phyloP scores from a whole-genome alignment of 1,139 yeast species.

The Pichia sp. region DNA sequence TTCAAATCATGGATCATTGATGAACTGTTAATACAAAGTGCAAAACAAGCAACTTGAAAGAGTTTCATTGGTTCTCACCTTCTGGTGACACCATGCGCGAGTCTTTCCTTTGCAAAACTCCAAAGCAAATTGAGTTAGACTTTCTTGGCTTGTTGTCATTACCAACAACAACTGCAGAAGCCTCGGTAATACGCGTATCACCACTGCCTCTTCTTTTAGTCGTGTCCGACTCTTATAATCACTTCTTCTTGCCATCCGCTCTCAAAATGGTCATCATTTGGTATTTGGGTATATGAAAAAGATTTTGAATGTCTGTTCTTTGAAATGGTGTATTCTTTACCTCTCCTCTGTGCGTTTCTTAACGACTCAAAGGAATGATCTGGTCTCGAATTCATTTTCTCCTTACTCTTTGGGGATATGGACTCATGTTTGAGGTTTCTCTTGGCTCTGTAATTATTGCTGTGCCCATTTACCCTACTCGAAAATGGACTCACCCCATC shows the following conservation, averaged over 20 bases:
- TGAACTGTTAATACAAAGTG: too few relatives aligned
- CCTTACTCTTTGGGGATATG: too few relatives aligned
- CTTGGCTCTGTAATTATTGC: neutral
- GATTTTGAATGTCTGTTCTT: slow-evolving; percentile 6
- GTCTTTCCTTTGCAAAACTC: too few relatives aligned
- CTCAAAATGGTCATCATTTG: neutral
- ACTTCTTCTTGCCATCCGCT: too few relatives aligned
- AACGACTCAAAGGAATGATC: slow-evolving; percentile 12
- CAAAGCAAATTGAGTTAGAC: too few relatives aligned
- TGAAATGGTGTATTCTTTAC: neutral
- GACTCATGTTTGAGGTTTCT: too few relatives aligned
- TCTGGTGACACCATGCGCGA: too few relatives aligned
- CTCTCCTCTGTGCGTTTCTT: slow-evolving; percentile 1
- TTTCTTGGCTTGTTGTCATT: too few relatives aligned
- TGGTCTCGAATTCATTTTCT: neutral
- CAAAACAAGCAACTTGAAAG: too few relatives aligned
- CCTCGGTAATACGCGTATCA: neutral
- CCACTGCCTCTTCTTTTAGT: neutral
- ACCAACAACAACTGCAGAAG: neutral
- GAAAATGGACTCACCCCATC: slow-evolving; percentile 1
- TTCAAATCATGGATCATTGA: too few relatives aligned
- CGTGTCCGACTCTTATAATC: neutral
- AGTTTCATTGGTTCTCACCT: too few relatives aligned
- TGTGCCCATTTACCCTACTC: neutral
- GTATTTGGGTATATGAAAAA: slow-evolving; percentile 3